These are phyloP conservation scores for Hirsutella rhossiliensis DNA, from an alignment of 2,329 filamentous ascomycete genomes.

Conservation along the genomic window DNA sequence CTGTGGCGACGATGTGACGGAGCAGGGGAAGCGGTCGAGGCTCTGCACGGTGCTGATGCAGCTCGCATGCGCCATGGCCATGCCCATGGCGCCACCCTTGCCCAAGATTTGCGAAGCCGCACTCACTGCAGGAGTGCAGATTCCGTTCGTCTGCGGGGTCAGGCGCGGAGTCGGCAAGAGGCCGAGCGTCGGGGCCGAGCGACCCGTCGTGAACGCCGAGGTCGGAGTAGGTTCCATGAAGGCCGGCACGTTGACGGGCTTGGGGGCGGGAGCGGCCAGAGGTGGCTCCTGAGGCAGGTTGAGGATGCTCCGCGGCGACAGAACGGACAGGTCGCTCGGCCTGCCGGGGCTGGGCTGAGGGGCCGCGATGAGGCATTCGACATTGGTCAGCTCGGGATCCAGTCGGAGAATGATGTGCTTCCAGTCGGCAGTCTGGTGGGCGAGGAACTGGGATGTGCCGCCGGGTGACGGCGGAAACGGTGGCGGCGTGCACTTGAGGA, in stretches of 20 bases:
- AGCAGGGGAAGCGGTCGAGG: constrained; percentile 39
- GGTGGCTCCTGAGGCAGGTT: constrained; percentile 27
- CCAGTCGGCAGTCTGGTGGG: constrained; percentile 42
- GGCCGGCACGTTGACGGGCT: constrained; percentile 25
- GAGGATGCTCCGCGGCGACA: constrained; percentile 31
- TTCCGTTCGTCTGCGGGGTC: constrained; percentile 42
- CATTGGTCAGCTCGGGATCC: constrained; percentile 45
- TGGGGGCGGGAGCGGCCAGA: constrained; percentile 24
- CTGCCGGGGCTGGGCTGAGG: constrained; percentile 15
- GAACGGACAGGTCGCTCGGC: constrained; percentile 21
- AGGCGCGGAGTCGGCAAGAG: constrained; percentile 47
- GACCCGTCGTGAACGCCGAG: constrained; percentile 30
- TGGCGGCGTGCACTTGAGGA: constrained; percentile 74
- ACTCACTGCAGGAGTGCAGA: constrained; percentile 49
- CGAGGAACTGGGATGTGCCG: constrained; percentile 23
- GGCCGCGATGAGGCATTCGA: constrained; percentile 36
- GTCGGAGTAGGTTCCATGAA: constrained; percentile 36
- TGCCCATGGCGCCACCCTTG: constrained; percentile 44
- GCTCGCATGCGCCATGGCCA: constrained; percentile 45
- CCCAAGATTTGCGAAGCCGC: constrained; percentile 36
- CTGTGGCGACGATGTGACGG: constrained; percentile 39
- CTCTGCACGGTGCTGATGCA: constrained; percentile 32
- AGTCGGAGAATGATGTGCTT: constrained; percentile 45
- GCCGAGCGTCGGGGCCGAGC: constrained; percentile 39
- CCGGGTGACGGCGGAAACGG: constrained; percentile 44